Conservation (phyloP, 2,329 filamentous ascomycete genomes). For the Madurella mycetomatis region DNA sequence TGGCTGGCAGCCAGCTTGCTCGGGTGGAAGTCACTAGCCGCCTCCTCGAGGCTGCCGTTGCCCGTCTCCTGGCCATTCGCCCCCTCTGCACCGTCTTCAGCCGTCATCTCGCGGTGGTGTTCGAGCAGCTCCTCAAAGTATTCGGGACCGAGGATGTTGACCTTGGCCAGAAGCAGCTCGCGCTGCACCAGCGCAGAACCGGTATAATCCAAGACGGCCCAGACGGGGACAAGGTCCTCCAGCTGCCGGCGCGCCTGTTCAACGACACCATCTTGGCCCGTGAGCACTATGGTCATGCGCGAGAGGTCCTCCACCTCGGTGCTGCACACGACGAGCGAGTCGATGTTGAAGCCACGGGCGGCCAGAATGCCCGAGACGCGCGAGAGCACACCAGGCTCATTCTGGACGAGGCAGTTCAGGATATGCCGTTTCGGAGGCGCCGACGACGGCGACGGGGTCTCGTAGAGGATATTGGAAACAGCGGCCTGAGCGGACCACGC, state of each 20-base stretch:
- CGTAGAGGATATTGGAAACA: constrained; percentile 97
- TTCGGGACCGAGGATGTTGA: constrained; percentile 94
- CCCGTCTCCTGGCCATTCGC: constrained; percentile 41
- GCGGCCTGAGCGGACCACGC: constrained; percentile 89
- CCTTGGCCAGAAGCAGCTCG: constrained; percentile 89
- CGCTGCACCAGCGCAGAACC: constrained; percentile 88
- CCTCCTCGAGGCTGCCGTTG: constrained; percentile 42
- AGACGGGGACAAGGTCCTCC: constrained; percentile 94
- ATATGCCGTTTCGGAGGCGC: constrained; percentile 90
- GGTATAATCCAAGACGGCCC: constrained; percentile 97
- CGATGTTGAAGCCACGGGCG: constrained; percentile 97
- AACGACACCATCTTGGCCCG: constrained; percentile 92
- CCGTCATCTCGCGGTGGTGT: constrained; percentile 85
- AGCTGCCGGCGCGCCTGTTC: constrained; percentile 94
- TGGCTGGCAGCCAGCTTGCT: constrained; percentile 80
- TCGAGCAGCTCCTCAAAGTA: constrained; percentile 96
- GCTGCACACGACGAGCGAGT: constrained; percentile 94
- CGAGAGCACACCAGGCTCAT: constrained; percentile 95
- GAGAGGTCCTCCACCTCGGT: constrained; percentile 96
- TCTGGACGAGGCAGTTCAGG: constrained; percentile 97
- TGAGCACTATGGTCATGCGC: constrained; percentile 97
- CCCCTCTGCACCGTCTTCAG: constrained; percentile 37
- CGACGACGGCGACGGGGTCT: constrained; percentile 80
- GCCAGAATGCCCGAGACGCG: constrained; percentile 95
- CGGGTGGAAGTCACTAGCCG: constrained; percentile 75